phyloP scores from a whole-genome alignment of 441 rosid species.

The Euphorbia celastroides region DNA sequence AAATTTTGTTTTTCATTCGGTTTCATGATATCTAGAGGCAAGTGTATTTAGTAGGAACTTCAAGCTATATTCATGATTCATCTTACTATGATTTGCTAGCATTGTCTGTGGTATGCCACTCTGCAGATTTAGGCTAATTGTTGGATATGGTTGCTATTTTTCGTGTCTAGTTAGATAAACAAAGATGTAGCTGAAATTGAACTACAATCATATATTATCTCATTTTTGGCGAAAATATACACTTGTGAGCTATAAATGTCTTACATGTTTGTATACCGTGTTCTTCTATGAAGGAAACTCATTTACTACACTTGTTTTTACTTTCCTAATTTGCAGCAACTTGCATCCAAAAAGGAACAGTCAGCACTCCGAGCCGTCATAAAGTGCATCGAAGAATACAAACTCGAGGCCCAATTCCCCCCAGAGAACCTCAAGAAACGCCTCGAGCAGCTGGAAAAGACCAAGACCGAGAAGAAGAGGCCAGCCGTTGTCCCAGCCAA shows the following conservation, averaged over 20 bases:
- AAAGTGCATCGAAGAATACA: slow-evolving; percentile 97
- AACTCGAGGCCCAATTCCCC: slow-evolving; percentile 74
- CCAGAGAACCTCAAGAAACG: slow-evolving; percentile 96
- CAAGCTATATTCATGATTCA: background rate
- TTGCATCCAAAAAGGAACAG: slow-evolving; percentile 87
- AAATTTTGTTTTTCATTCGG: background rate
- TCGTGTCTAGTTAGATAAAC: background rate
- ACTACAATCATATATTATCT: background rate
- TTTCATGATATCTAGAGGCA: background rate
- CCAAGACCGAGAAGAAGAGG: slow-evolving; percentile 80
- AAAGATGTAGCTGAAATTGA: background rate
- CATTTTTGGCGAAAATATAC: background rate
- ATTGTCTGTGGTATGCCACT: background rate
- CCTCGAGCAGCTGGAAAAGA: slow-evolving; percentile 90
- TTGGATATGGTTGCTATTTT: background rate
- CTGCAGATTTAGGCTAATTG: background rate
- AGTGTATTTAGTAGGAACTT: background rate
- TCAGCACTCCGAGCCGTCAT: slow-evolving; percentile 84
- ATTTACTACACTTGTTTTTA: background rate
- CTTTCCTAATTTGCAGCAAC: slow-evolving; percentile 37
- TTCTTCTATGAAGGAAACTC: background rate
- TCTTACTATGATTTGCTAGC: background rate
- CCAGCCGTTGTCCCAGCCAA: slow-evolving; percentile 81
- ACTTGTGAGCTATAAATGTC: background rate
- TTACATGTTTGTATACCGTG: background rate